A percentile compares a stretch with the other conserved stretches of the same genome.
Conservation (phyloP, 805 yeast species). For the Priceomyces medius region DNA sequence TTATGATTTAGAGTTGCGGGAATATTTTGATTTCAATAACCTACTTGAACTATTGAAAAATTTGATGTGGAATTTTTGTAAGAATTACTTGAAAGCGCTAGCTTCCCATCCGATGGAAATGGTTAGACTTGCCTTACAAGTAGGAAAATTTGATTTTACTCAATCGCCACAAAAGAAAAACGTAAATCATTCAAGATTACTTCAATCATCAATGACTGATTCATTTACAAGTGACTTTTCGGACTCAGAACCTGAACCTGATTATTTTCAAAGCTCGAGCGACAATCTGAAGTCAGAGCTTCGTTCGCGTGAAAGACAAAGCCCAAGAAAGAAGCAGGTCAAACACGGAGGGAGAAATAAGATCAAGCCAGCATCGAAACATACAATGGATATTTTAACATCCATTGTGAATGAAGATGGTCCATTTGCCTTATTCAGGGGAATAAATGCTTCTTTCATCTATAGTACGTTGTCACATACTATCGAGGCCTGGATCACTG, state of each 20-base stretch:
- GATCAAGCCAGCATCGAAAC: slow-evolving; percentile 58
- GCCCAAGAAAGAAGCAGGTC: not conserved
- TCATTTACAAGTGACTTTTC: slow-evolving; percentile 11
- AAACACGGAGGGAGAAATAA: slow-evolving; percentile 16
- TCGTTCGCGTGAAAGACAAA: not conserved
- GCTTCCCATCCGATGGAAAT: slow-evolving; percentile 89
- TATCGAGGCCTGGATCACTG: slow-evolving; percentile 88
- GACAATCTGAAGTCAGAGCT: not conserved
- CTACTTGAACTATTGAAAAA: slow-evolving; percentile 56
- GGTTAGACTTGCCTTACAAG: slow-evolving; percentile 73
- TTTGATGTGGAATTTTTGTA: slow-evolving; percentile 58
- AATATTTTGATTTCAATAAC: slow-evolving; percentile 60
- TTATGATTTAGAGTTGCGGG: slow-evolving; percentile 62
- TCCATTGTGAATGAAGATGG: slow-evolving; percentile 69
- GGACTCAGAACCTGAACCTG: slow-evolving; percentile 26
- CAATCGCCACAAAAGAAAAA: slow-evolving; percentile 13
- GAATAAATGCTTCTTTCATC: slow-evolving; percentile 76
- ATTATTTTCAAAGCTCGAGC: slow-evolving; percentile 33
- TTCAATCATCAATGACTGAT: slow-evolving; percentile 12
- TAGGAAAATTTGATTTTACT: slow-evolving; percentile 56
- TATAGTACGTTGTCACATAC: slow-evolving; percentile 72
- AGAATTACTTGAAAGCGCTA: slow-evolving; percentile 66
- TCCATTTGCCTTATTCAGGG: slow-evolving; percentile 68
- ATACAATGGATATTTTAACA: slow-evolving; percentile 63
- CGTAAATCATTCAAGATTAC: slow-evolving; percentile 12